Conservation (phyloP, 2,329 filamentous ascomycete species). For the Neonectria ditissima region DNA sequence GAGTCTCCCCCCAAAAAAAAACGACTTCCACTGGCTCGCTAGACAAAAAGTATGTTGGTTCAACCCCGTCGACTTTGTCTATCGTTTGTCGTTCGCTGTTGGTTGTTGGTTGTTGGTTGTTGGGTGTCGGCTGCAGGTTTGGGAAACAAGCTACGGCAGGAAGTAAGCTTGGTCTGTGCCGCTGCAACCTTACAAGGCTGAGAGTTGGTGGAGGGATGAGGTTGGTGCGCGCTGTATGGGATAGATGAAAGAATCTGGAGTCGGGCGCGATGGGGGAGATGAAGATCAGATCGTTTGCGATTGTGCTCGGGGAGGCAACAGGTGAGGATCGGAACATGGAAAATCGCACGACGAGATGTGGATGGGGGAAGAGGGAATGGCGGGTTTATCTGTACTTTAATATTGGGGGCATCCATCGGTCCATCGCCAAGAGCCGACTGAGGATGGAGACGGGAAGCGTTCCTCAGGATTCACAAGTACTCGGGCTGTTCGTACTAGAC, state of each 20-base stretch:
- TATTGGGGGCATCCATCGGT: neutral
- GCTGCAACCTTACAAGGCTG: conserved; percentile 20
- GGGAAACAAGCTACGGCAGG: neutral
- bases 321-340: neutral
- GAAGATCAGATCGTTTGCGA: neutral
- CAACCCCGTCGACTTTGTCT: too few species aligned
- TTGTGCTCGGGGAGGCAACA: neutral
- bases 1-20: neutral
- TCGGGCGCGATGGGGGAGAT: neutral
- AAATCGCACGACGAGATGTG: neutral
- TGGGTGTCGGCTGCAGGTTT: conserved; percentile 15
- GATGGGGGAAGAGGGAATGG: neutral
- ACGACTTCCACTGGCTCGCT: neutral
- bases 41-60: too few species aligned
- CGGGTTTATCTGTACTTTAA: neutral
- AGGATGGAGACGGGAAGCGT: neutral
- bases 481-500: neutral
- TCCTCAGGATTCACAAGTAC: neutral
- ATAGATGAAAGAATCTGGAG: conserved; percentile 1
- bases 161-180: conserved; percentile 13
- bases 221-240: neutral
- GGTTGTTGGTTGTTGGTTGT: too few species aligned
- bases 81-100: too few species aligned
- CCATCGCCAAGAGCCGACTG: conserved; percentile 2
- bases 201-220: conserved; percentile 12